A percentile compares a stretch with the other conserved stretches of the same genome.
These are phyloP conservation scores for Eurotiales sp. DNA, from an alignment of 2,329 filamentous ascomycete genomes.

Conservation along the genomic window DNA sequence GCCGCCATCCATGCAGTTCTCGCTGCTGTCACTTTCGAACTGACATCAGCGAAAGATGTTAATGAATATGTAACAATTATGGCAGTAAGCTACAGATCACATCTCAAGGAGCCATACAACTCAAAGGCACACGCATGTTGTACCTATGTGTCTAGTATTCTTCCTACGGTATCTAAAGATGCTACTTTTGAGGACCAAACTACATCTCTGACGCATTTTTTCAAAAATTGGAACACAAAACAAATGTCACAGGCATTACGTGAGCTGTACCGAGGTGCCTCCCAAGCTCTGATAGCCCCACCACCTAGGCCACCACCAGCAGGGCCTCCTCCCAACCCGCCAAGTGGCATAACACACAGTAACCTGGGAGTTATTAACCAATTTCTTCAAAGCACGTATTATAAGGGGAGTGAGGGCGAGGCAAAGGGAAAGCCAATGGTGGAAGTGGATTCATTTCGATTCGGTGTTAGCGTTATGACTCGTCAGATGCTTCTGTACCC, in stretches of 20 bases:
- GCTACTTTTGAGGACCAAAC: conserved; percentile 12
- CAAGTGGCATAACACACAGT: conserved; percentile 15
- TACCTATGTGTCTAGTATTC: conserved; percentile 17
- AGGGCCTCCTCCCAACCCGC: conserved; percentile 14
- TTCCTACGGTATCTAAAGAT: conserved; percentile 6
- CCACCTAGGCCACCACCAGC: not conserved
- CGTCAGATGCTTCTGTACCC: conserved; percentile 18
- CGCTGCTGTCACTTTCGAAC: conserved; percentile 13
- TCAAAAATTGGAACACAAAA: conserved; percentile 14
- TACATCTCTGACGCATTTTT: conserved; percentile 6
- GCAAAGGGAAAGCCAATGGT: not conserved
- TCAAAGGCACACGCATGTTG: conserved; percentile 13
- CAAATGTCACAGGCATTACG: conserved; percentile 11
- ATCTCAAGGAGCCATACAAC: conserved; percentile 16
- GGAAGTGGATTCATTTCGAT: conserved; percentile 10
- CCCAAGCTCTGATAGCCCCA: conserved; percentile 10
- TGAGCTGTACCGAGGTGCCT: conserved; percentile 11
- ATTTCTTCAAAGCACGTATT: conserved; percentile 3
- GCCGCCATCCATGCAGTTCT: conserved; percentile 15
- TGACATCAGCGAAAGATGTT: conserved; percentile 1
- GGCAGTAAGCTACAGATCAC: conserved; percentile 17
- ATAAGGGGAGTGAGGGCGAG: not conserved
- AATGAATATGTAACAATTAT: conserved; percentile 15
- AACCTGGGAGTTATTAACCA: conserved; percentile 16
- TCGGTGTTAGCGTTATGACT: conserved; percentile 18